Conservation (phyloP, 306 rosid species). For the Casuarina cunninghamiana region DNA sequence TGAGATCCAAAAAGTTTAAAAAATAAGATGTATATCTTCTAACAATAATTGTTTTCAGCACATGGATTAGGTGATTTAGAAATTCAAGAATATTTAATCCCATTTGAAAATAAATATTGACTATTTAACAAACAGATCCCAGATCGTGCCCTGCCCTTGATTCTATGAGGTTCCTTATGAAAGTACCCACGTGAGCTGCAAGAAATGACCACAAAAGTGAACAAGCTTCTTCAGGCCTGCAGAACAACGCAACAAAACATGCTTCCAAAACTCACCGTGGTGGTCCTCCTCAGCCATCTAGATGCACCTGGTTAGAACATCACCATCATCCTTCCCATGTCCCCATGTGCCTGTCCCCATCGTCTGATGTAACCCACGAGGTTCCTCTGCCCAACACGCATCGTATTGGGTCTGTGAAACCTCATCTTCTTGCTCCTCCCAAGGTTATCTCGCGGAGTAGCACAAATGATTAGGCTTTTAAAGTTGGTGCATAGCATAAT, state of each 20-base stretch:
- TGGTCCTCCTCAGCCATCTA: background rate
- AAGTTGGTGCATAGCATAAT: background rate
- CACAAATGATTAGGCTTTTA: background rate
- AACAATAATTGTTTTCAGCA: too few relatives aligned
- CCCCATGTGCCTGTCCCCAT: conserved; percentile 34
- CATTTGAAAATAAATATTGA: too few relatives aligned
- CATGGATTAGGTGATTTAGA: too few relatives aligned
- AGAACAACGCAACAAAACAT: background rate
- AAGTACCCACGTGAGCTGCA: conserved; percentile 2
- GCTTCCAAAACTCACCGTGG: background rate
- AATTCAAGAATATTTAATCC: too few relatives aligned
- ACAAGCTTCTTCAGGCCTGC: background rate
- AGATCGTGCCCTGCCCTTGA: background rate
- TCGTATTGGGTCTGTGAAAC: background rate
- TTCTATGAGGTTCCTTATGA: conserved; percentile 1
- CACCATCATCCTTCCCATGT: conserved; percentile 27
- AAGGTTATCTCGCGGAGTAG: too few relatives aligned
- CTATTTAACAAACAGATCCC: background rate
- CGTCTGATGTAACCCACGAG: conserved; percentile 4
- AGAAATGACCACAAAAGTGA: conserved; percentile 1
- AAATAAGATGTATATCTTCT: too few relatives aligned
- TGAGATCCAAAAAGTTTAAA: too few relatives aligned
- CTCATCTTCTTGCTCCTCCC: background rate
- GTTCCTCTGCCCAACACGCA: background rate
- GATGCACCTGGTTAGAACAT: conserved; percentile 24